Evolutionary conservation across 371 early-diverging fungal species (phyloP).

Genomic region (Thermomucor indicae-seudaticae): DNA sequence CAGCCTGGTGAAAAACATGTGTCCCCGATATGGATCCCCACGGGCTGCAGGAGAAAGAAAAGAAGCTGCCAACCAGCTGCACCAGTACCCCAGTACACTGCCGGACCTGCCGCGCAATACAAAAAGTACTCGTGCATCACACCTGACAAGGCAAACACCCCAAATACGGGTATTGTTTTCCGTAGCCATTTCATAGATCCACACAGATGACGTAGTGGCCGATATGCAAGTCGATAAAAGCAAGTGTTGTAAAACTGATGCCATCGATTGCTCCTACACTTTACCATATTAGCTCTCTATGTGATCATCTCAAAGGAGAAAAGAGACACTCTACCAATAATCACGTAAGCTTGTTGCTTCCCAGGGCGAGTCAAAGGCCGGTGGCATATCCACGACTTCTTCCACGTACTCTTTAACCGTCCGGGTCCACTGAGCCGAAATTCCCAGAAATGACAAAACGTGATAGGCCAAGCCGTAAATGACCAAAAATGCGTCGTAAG

Average conservation of each 20-base stretch:
- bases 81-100: slow-evolving; percentile 16
- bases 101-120: slow-evolving; percentile 22
- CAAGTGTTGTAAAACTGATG: slow-evolving; percentile 36
- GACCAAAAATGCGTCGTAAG: slow-evolving; percentile 20
- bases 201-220: slow-evolving; percentile 23
- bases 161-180: slow-evolving; percentile 19
- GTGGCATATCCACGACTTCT: slow-evolving; percentile 24
- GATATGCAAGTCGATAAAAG: slow-evolving; percentile 32
- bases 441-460: slow-evolving; percentile 15
- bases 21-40: slow-evolving; percentile 27
- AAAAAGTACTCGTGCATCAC: slow-evolving; percentile 41
- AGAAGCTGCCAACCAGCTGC: slow-evolving; percentile 25
- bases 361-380: slow-evolving; percentile 33
- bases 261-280: slow-evolving; percentile 22
- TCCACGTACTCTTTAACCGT: slow-evolving; percentile 28
- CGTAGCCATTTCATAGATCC: slow-evolving; percentile 9
- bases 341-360: slow-evolving; percentile 27
- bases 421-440: slow-evolving; percentile 5
- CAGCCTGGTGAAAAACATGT: slow-evolving; percentile 11
- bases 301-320: no score
- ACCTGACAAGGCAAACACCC: slow-evolving; percentile 37
- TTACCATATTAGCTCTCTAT: not conserved
- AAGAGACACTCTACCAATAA: slow-evolving; percentile 22
- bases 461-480: slow-evolving; percentile 12
- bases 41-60: slow-evolving; percentile 27